phyloP scores from a whole-genome alignment of 163 green algal species.

The Picocystis sp. region DNA sequence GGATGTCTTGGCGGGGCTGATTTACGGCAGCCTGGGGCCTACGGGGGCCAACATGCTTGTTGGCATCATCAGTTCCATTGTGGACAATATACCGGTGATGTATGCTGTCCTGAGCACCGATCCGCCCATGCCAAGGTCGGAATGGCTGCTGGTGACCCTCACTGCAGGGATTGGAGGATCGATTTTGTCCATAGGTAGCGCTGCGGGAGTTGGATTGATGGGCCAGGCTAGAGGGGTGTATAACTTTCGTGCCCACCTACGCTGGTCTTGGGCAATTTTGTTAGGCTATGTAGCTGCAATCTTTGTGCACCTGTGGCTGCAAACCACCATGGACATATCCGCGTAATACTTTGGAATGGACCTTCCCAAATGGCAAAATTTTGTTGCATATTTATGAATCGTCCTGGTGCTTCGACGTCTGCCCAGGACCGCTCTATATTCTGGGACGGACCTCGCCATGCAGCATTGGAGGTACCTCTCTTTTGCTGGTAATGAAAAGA shows the following conservation, averaged over 20 bases:
- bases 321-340: too few relatives aligned
- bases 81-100: conserved; percentile 21
- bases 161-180: conserved; percentile 12
- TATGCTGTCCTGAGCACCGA: conserved; percentile 15
- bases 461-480: too few relatives aligned
- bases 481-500: too few relatives aligned
- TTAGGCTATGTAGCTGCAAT: conserved; percentile 13
- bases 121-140: not conserved
- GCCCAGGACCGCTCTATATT: too few relatives aligned
- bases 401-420: too few relatives aligned
- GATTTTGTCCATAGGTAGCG: conserved; percentile 9
- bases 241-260: conserved; percentile 13
- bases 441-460: too few relatives aligned
- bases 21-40: conserved; percentile 5
- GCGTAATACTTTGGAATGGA: too few relatives aligned
- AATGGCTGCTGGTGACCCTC: conserved; percentile 14
- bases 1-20: not conserved
- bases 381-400: too few relatives aligned
- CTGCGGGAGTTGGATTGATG: conserved; percentile 19
- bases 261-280: conserved; percentile 12
- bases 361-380: too few relatives aligned
- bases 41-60: conserved; percentile 8
- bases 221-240: conserved; percentile 8
- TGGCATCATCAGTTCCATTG: conserved; percentile 9
- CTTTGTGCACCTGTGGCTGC: conserved; percentile 3